phyloP scores from a whole-genome alignment of 345 rosid genomes.

The Camelina neglecta region DNA sequence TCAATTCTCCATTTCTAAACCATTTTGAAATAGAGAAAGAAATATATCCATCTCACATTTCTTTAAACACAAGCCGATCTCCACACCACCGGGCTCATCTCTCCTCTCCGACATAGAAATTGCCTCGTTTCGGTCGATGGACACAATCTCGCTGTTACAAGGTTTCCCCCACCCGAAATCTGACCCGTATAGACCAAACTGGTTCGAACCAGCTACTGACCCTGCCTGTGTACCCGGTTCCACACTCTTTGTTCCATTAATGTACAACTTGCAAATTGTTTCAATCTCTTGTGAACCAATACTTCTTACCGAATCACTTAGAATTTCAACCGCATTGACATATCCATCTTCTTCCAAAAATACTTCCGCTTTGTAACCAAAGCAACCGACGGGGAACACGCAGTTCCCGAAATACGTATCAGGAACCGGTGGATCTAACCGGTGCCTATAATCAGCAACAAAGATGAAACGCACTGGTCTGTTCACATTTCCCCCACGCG shows the following conservation, averaged over 20 bases:
- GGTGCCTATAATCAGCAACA: conserved; percentile 36
- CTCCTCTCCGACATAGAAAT: conserved; percentile 32
- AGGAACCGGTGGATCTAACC: conserved; percentile 39
- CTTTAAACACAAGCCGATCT: conserved; percentile 35
- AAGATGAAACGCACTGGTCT: conserved; percentile 7
- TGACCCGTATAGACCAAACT: conserved; percentile 22
- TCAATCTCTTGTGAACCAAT: conserved; percentile 5
- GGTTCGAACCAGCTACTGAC: conserved; percentile 33
- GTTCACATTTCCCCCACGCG: conserved; percentile 28
- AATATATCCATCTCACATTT: conserved; percentile 29
- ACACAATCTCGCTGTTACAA: conserved; percentile 3
- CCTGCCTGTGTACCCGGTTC: conserved; percentile 21
- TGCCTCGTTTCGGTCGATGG: conserved; percentile 3
- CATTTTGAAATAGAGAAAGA: conserved; percentile 19
- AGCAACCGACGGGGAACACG: background rate
- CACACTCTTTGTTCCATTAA: conserved; percentile 9
- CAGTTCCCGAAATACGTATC: conserved; percentile 48
- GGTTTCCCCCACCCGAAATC: conserved; percentile 44
- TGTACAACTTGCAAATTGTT: background rate
- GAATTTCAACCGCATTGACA: conserved; percentile 1
- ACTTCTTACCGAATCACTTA: conserved; percentile 18
- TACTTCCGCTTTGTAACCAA: background rate
- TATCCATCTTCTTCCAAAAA: conserved; percentile 28
- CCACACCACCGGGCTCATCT: conserved; percentile 34
- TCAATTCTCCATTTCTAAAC: background rate